Evolutionary conservation across 306 rosid genomes (phyloP).

Genomic region (Pterocarpus santalinus): DNA sequence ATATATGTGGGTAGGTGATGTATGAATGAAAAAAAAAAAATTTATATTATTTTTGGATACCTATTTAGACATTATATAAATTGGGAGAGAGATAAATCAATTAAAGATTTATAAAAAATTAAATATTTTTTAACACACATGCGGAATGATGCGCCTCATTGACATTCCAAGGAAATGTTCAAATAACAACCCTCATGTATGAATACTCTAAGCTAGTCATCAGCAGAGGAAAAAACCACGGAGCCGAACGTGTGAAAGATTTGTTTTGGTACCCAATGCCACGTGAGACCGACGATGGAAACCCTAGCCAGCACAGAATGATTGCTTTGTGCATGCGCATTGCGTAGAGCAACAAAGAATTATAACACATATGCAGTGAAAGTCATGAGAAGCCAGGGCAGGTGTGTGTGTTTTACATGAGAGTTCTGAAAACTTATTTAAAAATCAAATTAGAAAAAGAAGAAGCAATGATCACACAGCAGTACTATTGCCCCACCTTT

Average conservation of each 20-base stretch:
- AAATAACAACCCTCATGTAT: too few species aligned
- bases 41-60: too few species aligned
- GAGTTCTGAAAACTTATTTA: conserved; percentile 23
- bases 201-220: too few species aligned
- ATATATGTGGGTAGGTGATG: too few species aligned
- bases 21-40: too few species aligned
- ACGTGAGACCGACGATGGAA: conserved; percentile 45
- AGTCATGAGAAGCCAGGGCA: conserved; percentile 41
- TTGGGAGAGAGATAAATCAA: too few species aligned
- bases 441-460: background rate
- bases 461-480: conserved; percentile 56
- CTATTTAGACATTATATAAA: too few species aligned
- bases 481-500: conserved; percentile 47
- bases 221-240: too few species aligned
- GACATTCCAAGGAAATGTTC: too few species aligned
- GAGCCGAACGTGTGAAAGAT: conserved; percentile 14
- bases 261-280: conserved; percentile 28
- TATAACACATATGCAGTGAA: conserved; percentile 48
- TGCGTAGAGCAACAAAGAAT: conserved; percentile 53
- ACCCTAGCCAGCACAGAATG: conserved; percentile 59
- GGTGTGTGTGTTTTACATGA: conserved; percentile 53
- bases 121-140: too few species aligned
- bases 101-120: too few species aligned
- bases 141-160: too few species aligned
- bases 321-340: conserved; percentile 77